Conservation (phyloP, 2,329 filamentous ascomycete species). For the Mariannaea sp. region DNA sequence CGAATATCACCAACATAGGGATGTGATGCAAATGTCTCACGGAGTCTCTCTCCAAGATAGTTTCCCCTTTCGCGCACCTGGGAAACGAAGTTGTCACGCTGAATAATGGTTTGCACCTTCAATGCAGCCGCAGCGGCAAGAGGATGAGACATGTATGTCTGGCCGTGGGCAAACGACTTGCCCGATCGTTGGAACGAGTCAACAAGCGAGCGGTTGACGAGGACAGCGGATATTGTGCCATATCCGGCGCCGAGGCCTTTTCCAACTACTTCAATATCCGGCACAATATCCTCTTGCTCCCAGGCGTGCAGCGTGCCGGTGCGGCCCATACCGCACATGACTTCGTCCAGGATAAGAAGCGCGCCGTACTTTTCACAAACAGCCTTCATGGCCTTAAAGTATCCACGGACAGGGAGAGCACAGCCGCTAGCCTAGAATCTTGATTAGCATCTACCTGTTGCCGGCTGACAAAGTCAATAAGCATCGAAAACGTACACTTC, state of each 20-base stretch:
- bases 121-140: constrained; percentile 36
- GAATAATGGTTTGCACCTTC: constrained; percentile 36
- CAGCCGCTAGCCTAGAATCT: constrained; percentile 26
- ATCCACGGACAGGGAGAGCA: constrained; percentile 20
- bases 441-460: background rate
- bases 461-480: too few species aligned
- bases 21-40: constrained; percentile 9
- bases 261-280: constrained; percentile 69
- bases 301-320: constrained; percentile 66
- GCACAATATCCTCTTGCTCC: constrained; percentile 61
- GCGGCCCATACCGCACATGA: constrained; percentile 73
- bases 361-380: constrained; percentile 61
- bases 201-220: constrained; percentile 16
- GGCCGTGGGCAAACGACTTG: constrained; percentile 16
- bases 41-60: constrained; percentile 25
- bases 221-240: constrained; percentile 25
- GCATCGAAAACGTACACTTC: constrained; percentile 22
- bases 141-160: constrained; percentile 35
- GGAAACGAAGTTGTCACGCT: constrained; percentile 31
- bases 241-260: constrained; percentile 61
- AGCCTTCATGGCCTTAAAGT: constrained; percentile 49
- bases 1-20: constrained; percentile 31
- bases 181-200: constrained; percentile 1
- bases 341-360: constrained; percentile 61
- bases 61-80: constrained; percentile 25